Evolutionary conservation across 768 basidiomycete genomes (phyloP).

Genomic region (Mycena indigotica): DNA sequence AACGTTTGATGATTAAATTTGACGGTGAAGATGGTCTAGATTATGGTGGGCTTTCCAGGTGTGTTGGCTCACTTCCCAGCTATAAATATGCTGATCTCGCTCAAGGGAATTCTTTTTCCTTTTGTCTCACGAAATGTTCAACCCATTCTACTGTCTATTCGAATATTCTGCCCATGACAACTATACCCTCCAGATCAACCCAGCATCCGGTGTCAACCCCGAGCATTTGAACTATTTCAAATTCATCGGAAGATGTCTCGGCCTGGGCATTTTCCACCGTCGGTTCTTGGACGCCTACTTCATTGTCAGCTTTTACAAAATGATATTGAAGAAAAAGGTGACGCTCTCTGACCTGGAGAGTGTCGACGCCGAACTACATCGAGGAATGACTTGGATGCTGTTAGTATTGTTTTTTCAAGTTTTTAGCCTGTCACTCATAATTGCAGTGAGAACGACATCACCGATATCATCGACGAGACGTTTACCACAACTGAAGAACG

Average conservation of each 20-base stretch:
- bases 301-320: constrained; percentile 99
- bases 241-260: constrained; percentile 95
- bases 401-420: constrained; percentile 43
- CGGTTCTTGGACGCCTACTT: constrained; percentile 99
- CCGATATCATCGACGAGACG: constrained; percentile 96
- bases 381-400: constrained; percentile 99
- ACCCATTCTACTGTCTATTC: constrained; percentile 99
- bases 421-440: constrained; percentile 22
- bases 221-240: constrained; percentile 99
- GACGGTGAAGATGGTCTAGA: constrained; percentile 98
- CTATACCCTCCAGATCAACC: constrained; percentile 99
- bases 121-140: constrained; percentile 99
- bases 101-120: constrained; percentile 99
- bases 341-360: constrained; percentile 91
- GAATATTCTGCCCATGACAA: constrained; percentile 99
- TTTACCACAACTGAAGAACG: constrained; percentile 97
- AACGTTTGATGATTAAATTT: constrained; percentile 99
- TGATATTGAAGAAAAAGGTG: constrained; percentile 98
- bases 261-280: constrained; percentile 97
- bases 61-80: constrained; percentile 25
- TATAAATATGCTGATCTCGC: constrained; percentile 5
- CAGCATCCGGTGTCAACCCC: constrained; percentile 96
- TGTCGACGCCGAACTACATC: constrained; percentile 92
- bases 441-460: constrained; percentile 94
- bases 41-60: constrained; percentile 98